phyloP scores from a whole-genome alignment of 495 filamentous ascomycete genomes.

The Penicillium maclennaniae region DNA sequence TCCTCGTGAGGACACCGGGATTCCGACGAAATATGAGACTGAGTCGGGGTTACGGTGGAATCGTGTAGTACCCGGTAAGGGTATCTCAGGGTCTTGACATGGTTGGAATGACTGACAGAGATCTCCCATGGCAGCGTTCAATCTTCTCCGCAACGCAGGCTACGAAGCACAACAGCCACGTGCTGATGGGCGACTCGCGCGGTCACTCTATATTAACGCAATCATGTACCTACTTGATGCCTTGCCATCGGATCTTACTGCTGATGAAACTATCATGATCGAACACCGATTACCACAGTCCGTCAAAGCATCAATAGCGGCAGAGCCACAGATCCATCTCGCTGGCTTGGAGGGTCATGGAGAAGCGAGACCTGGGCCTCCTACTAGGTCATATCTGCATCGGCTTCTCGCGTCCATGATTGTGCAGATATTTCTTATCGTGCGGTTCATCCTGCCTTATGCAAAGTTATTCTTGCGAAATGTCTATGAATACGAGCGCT shows the following conservation, averaged over 20 bases:
- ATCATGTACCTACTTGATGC: constrained; percentile 63
- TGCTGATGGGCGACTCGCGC: constrained; percentile 43
- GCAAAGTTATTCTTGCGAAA: constrained; percentile 47
- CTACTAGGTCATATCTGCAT: constrained; percentile 51
- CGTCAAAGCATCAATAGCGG: constrained; percentile 17
- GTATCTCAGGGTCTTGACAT: no score
- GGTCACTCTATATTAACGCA: constrained; percentile 65
- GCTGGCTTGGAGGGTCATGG: constrained; percentile 31
- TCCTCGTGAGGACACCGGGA: constrained; percentile 9
- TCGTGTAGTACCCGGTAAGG: constrained; percentile 37
- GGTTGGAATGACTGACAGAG: neutral
- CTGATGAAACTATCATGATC: constrained; percentile 30
- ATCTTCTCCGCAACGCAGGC: constrained; percentile 36
- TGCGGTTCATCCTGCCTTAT: constrained; percentile 58
- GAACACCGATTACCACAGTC: constrained; percentile 28
- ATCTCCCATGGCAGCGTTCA: constrained; percentile 26
- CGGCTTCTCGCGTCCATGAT: constrained; percentile 53
- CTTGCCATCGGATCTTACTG: constrained; percentile 55
- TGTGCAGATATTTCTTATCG: constrained; percentile 52
- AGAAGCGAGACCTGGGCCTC: neutral
- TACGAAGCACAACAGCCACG: constrained; percentile 39
- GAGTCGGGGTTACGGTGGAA: constrained; percentile 42
- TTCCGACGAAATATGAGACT: constrained; percentile 28
- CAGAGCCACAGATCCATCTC: constrained; percentile 3
- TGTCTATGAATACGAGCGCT: constrained; percentile 60